Evolutionary conservation across 257 asterid genomes (phyloP), one percentile per base, ranked within the genome.

Genomic region (Lycium ferocissimum): DNA sequence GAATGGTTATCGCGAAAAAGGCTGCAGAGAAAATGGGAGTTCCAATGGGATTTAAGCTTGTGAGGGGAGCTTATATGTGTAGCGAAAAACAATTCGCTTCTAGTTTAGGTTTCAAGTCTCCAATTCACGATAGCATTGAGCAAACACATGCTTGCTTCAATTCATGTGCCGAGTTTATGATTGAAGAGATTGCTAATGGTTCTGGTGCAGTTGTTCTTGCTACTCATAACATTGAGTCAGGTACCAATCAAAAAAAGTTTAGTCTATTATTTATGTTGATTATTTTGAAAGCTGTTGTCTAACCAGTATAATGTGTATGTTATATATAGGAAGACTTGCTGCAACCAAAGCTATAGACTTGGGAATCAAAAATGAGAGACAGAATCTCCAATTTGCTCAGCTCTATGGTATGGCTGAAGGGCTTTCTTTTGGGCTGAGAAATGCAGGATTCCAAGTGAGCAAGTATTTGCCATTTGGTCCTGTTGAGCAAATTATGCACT

Each of bases 381-480:
- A 83, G 4, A 88, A 84, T 54, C 88, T 97, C 83, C 98, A 94
- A 8, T 97, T 95, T 47, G 99, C 98, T 7, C 99, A 95, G 86
- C 94, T 97, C 0, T 95, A 95, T 71, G 98, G 97, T 75, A 97
- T 97, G 99, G 91, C 98, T 0, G 99, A 97, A 1, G 86, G 91
- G 0, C 89, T 97, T 6, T 89, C 99, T 0, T 93, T 88, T 53
- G 95, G 96, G 5, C 66, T 97, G 90, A 84, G 87, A 79, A 93
- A 92, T 57, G 98, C 91, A 1, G 99, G 99, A 17, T 93, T 90
- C 59, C 86, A 90, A 18, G 98, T 96, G 0, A 94, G 97, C 87
- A 96, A 96, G 69, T 97, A 97, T 56, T 62, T 93, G 89, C 98
- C 98, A 11, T 95, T 92, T 82, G 99, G 99, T 13, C 98, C 98